Percentiles rank a stretch among this genome's conserved stretches.
Evolutionary conservation across 768 basidiomycete genomes (phyloP).

Genomic region (Megacollybia marginata): DNA sequence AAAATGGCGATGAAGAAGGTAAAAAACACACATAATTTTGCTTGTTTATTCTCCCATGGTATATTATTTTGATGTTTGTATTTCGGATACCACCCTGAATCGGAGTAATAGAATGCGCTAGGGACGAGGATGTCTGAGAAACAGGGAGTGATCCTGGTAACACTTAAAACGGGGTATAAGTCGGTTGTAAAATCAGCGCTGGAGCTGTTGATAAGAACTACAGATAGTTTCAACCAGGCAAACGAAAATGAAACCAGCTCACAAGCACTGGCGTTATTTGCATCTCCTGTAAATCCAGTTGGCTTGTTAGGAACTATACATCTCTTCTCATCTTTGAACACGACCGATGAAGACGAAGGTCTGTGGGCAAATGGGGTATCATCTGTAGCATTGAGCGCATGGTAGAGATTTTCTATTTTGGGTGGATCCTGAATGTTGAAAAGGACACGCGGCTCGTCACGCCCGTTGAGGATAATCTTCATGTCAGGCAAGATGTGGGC

Average conservation of each 20-base stretch:
- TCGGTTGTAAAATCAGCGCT: constrained; percentile 13
- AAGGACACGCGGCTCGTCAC: constrained; percentile 12
- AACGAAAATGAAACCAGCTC: neutral
- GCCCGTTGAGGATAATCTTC: constrained; percentile 9
- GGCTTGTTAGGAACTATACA: neutral
- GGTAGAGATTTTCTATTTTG: neutral
- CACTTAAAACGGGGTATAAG: constrained; percentile 9
- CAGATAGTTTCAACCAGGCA: neutral
- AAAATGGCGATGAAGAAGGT: neutral
- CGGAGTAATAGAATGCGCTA: neutral
- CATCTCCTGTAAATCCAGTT: neutral
- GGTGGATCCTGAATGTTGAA: constrained; percentile 2
- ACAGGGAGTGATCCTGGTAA: constrained; percentile 7
- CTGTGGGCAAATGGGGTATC: neutral
- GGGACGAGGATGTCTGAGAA: constrained; percentile 1
- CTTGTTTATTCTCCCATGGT: neutral
- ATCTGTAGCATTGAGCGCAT: neutral
- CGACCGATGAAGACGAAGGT: neutral
- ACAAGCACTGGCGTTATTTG: constrained; percentile 2
- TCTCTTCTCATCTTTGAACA: constrained; percentile 1
- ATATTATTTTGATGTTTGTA: neutral
- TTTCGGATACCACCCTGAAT: neutral
- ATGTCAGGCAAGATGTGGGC: constrained; percentile 4
- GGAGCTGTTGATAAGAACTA: constrained; percentile 10
- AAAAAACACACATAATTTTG: neutral